A percentile compares a stretch with the other conserved stretches of the same genome.
Conservation (phyloP, 1,284 basidiomycete species). For the Pholiota adiposa region DNA sequence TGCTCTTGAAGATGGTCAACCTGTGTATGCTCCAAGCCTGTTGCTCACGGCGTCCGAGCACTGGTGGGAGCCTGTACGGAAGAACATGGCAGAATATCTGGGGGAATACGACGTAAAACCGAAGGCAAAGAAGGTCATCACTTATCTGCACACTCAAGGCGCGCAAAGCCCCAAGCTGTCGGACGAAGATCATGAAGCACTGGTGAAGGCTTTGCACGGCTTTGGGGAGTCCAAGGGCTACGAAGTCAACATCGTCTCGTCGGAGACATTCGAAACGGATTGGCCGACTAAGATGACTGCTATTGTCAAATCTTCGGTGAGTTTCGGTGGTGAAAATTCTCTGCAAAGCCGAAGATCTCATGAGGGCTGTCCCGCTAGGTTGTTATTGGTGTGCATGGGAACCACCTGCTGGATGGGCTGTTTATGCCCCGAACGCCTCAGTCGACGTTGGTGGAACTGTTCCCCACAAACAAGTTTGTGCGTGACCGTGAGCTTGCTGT, state of each 20-base stretch:
- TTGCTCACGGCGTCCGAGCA: conserved; percentile 55
- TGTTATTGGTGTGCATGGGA: conserved; percentile 73
- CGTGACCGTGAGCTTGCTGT: conserved; percentile 70
- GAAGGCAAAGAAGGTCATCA: conserved; percentile 56
- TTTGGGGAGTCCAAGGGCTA: conserved; percentile 63
- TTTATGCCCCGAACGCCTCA: conserved; percentile 68
- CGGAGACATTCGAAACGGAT: conserved; percentile 49
- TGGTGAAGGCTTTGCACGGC: conserved; percentile 53
- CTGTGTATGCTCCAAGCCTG: conserved; percentile 60
- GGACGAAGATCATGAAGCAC: conserved; percentile 52
- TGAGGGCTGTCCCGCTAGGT: conserved; percentile 45
- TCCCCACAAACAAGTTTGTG: conserved; percentile 73
- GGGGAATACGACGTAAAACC: conserved; percentile 36
- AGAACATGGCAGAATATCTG: conserved; percentile 57
- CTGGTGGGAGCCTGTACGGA: conserved; percentile 79
- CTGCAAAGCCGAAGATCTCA: background rate
- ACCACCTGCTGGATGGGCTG: conserved; percentile 71
- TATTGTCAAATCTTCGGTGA: conserved; percentile 73
- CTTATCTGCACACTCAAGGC: conserved; percentile 72
- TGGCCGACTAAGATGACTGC: conserved; percentile 69
- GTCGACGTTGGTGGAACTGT: conserved; percentile 80
- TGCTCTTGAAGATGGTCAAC: conserved; percentile 35
- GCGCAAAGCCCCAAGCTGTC: conserved; percentile 45
- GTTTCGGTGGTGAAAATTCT: too few species aligned
- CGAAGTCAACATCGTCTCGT: conserved; percentile 69